Conservation (phyloP, 2,329 filamentous ascomycete genomes). For the Pestalotiopsis sp. region DNA sequence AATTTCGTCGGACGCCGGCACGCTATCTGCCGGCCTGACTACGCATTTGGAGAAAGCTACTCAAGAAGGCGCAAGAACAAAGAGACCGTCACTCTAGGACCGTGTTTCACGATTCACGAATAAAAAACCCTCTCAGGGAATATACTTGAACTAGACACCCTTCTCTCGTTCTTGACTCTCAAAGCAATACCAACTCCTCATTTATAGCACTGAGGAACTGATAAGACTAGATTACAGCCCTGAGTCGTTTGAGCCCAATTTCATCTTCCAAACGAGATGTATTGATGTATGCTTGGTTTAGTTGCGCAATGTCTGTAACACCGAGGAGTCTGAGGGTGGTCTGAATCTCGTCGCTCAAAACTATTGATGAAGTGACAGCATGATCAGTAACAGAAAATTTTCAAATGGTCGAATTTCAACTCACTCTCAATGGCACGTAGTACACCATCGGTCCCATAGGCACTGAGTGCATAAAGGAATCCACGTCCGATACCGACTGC, state of each 20-base stretch:
- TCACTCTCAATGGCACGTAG: background rate
- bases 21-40: background rate
- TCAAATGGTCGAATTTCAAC: background rate
- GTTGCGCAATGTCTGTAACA: background rate
- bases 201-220: background rate
- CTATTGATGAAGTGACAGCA: background rate
- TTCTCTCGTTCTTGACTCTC: background rate
- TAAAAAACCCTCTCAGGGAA: background rate
- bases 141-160: background rate
- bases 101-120: background rate
- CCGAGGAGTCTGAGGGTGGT: background rate
- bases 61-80: background rate
- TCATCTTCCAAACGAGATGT: background rate
- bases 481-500: background rate
- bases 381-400: background rate
- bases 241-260: background rate
- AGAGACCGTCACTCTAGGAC: background rate
- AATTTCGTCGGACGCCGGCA: background rate
- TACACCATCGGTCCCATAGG: background rate
- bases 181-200: background rate
- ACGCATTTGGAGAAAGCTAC: background rate
- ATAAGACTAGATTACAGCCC: background rate
- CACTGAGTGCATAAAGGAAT: constrained; percentile 5
- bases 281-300: background rate
- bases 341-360: background rate